These are phyloP conservation scores for Plasmodium gaboni DNA, from an alignment of 169 alveolate species.

Conservation along the genomic window DNA sequence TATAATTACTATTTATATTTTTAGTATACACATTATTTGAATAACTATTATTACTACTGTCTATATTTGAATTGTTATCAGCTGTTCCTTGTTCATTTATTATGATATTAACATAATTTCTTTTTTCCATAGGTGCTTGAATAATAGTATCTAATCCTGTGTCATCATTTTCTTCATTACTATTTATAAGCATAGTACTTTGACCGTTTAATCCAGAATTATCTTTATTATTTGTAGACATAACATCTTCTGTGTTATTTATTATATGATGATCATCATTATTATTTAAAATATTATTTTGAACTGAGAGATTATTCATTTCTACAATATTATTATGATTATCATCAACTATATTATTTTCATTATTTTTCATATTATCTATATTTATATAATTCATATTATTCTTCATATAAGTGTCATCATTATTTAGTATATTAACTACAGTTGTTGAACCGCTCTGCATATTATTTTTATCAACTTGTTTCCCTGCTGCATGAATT, in stretches of 20 bases:
- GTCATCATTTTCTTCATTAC: slow-evolving; percentile 8
- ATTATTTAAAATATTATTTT: too few species aligned
- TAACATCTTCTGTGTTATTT: too few species aligned
- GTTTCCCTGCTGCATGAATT: neutral
- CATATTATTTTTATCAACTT: neutral
- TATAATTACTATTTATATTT: slow-evolving; percentile 26
- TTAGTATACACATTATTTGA: slow-evolving; percentile 18
- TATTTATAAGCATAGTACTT: neutral
- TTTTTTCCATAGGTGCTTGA: slow-evolving; percentile 9
- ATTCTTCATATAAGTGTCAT: too few species aligned
- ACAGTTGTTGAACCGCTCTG: too few species aligned
- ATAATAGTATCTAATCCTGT: neutral
- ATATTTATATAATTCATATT: too few species aligned
- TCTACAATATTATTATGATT: too few species aligned
- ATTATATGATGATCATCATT: too few species aligned
- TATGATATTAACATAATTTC: slow-evolving; percentile 9
- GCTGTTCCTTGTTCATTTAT: slow-evolving; percentile 11
- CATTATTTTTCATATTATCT: too few species aligned
- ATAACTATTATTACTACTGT: slow-evolving; percentile 7
- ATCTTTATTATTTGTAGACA: neutral
- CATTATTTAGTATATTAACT: too few species aligned
- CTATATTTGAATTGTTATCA: slow-evolving; percentile 8
- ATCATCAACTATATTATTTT: too few species aligned
- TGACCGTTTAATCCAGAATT: neutral
- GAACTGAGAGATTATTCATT: too few species aligned